Evolutionary conservation across 495 filamentous ascomycete species (phyloP).

Genomic region (Neurospora discreta): DNA sequence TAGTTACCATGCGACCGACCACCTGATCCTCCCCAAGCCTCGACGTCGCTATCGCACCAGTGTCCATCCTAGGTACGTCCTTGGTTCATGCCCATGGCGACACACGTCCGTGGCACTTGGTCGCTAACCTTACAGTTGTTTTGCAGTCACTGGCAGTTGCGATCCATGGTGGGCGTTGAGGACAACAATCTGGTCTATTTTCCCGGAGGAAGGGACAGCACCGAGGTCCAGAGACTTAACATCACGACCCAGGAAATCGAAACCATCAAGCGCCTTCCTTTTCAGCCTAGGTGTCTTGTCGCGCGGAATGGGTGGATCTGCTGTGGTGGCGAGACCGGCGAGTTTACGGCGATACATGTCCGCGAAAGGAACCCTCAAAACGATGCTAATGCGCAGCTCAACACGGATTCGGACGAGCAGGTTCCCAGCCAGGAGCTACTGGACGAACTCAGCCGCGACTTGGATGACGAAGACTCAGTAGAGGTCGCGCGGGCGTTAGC

Average conservation of each 20-base stretch:
- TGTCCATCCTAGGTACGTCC: conserved; percentile 61
- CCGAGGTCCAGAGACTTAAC: conserved; percentile 61
- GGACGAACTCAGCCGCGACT: conserved; percentile 18
- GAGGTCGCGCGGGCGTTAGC: neutral
- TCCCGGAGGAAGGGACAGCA: conserved; percentile 47
- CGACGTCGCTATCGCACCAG: conserved; percentile 64
- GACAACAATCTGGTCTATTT: conserved; percentile 72
- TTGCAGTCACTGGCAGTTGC: conserved; percentile 81
- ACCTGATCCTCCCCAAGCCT: conserved; percentile 50
- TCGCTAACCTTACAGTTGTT: neutral
- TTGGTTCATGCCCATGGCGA: conserved; percentile 6
- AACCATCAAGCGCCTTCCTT: conserved; percentile 66
- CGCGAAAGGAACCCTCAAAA: conserved; percentile 21
- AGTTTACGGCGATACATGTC: conserved; percentile 69
- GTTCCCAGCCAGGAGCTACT: conserved; percentile 33
- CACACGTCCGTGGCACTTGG: conserved; percentile 1
- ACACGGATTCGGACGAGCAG: conserved; percentile 45
- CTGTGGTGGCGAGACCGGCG: conserved; percentile 74
- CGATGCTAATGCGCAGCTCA: conserved; percentile 24
- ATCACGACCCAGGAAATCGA: conserved; percentile 60
- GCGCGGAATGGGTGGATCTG: conserved; percentile 80
- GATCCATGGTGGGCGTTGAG: conserved; percentile 77
- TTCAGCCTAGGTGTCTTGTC: conserved; percentile 74
- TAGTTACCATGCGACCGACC: conserved; percentile 37
- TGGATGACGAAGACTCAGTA: conserved; percentile 20